Evolutionary conservation across 2,329 filamentous ascomycete genomes (phyloP).

Genomic region (Balansia obtecta): DNA sequence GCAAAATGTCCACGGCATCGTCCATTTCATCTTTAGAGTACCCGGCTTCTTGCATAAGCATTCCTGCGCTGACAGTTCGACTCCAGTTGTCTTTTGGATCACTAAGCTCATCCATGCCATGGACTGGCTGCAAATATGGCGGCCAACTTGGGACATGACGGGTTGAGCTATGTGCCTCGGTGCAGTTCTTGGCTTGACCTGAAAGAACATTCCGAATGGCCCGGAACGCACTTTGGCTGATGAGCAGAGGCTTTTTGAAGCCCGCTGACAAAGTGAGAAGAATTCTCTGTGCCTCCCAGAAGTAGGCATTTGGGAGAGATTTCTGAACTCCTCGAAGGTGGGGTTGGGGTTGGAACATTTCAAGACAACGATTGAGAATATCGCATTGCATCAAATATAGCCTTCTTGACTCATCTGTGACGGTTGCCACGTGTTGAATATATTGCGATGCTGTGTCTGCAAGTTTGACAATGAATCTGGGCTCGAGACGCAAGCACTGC

Average conservation of each 20-base stretch:
- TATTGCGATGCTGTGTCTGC: slow-evolving; percentile 16
- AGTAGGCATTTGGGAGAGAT: slow-evolving; percentile 18
- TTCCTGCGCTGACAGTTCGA: slow-evolving; percentile 38
- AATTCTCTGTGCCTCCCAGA: slow-evolving; percentile 44
- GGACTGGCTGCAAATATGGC: slow-evolving; percentile 42
- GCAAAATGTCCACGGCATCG: slow-evolving; percentile 35
- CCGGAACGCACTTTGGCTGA: slow-evolving; percentile 38
- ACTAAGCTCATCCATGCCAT: slow-evolving; percentile 46
- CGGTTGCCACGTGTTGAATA: slow-evolving; percentile 12
- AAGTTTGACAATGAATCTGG: slow-evolving; percentile 19
- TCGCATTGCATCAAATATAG: slow-evolving; percentile 17
- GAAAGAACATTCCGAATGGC: slow-evolving; percentile 42
- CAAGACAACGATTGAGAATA: slow-evolving; percentile 19
- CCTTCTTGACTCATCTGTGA: slow-evolving; percentile 8
- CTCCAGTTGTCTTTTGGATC: slow-evolving; percentile 40
- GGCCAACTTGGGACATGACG: slow-evolving; percentile 45
- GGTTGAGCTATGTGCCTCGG: slow-evolving; percentile 34
- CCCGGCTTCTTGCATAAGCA: slow-evolving; percentile 43
- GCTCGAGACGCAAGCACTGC: slow-evolving; percentile 21
- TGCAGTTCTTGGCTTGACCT: slow-evolving; percentile 37
- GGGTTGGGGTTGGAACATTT: slow-evolving; percentile 15
- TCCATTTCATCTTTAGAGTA: slow-evolving; percentile 36
- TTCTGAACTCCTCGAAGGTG: slow-evolving; percentile 13
- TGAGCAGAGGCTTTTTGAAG: slow-evolving; percentile 35
- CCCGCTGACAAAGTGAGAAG: slow-evolving; percentile 39